phyloP scores from a whole-genome alignment of 2,329 filamentous ascomycete species.

The Fusarium pseudograminearum region DNA sequence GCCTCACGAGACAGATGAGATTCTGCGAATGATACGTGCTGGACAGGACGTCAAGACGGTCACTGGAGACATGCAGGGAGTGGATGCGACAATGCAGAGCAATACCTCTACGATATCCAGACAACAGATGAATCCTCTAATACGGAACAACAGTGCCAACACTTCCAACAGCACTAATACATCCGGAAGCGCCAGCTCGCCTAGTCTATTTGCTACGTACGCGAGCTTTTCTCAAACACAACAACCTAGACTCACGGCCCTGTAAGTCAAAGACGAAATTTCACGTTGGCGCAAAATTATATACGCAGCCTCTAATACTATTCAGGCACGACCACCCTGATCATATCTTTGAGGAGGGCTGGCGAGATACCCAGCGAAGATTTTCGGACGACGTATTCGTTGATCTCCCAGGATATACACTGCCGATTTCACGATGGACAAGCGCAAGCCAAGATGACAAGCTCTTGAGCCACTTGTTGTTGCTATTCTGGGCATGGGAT shows the following conservation, averaged over 20 bases:
- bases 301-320: not conserved
- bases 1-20: constrained; percentile 26
- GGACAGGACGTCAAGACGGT: constrained; percentile 20
- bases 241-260: constrained; percentile 16
- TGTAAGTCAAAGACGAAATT: constrained; percentile 7
- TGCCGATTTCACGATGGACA: constrained; percentile 35
- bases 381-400: constrained; percentile 5
- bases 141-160: constrained; percentile 4
- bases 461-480: constrained; percentile 22
- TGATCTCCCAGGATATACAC: constrained; percentile 11
- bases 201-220: not conserved
- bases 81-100: not conserved
- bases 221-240: constrained; percentile 1
- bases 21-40: constrained; percentile 28
- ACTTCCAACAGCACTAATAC: constrained; percentile 8
- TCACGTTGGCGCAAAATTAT: too few relatives aligned
- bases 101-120: not conserved
- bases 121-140: not conserved
- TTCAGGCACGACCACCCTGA: constrained; percentile 3
- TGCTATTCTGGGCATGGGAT: constrained; percentile 33
- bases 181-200: constrained; percentile 6
- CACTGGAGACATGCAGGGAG: constrained; percentile 5
- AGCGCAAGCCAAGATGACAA: constrained; percentile 18
- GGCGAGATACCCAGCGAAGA: constrained; percentile 1
- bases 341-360: constrained; percentile 13